Conservation (phyloP, 164 flowering plant genomes). For the Taxillus chinensis region DNA sequence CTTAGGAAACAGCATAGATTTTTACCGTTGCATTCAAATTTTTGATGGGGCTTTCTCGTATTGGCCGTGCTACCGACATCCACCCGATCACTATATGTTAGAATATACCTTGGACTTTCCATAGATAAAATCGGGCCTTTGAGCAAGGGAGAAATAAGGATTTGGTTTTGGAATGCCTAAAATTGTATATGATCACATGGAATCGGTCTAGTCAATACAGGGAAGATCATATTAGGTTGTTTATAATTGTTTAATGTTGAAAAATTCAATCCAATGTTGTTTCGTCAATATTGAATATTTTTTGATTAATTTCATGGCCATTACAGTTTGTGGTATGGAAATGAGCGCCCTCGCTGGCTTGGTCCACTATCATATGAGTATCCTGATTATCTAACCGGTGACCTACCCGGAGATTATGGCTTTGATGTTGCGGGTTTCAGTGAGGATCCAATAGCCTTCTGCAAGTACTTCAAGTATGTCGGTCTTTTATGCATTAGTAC, state of each 20-base stretch:
- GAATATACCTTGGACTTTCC: no score
- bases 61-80: no score
- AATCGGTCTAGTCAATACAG: no score
- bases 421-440: slow-evolving; percentile 80
- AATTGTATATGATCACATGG: no score
- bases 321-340: slow-evolving; percentile 85
- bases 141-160: no score
- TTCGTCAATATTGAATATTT: neutral
- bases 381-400: slow-evolving; percentile 78
- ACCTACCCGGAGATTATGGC: slow-evolving; percentile 97
- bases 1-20: no score
- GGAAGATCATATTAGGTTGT: no score
- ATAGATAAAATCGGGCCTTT: no score
- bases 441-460: slow-evolving; percentile 65
- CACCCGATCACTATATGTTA: no score
- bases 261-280: neutral
- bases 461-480: slow-evolving; percentile 71
- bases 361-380: slow-evolving; percentile 85
- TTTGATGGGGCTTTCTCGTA: no score
- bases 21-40: no score
- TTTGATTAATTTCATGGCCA: neutral
- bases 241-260: neutral
- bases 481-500: neutral
- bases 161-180: no score
- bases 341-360: slow-evolving; percentile 92